These are phyloP conservation scores for Ophiobolus disseminans DNA, from an alignment of 2,329 filamentous ascomycete genomes.

Conservation along the genomic window DNA sequence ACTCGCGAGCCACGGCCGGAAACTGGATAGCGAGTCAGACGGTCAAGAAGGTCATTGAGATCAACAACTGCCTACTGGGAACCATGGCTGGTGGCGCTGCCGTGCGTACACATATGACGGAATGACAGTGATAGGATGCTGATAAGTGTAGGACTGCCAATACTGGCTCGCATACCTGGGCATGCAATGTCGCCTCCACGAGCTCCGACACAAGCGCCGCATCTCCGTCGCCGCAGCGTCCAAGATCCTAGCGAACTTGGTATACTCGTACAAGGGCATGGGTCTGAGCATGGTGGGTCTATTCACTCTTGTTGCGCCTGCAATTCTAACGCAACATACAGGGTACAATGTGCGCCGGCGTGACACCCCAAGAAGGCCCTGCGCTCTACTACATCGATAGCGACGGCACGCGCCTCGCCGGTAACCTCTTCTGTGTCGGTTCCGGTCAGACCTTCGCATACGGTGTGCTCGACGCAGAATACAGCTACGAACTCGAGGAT, in stretches of 20 bases:
- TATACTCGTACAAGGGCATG: slow-evolving; percentile 99
- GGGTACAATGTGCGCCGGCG: slow-evolving; percentile 98
- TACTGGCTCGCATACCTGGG: slow-evolving; percentile 99
- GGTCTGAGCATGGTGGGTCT: slow-evolving; percentile 80
- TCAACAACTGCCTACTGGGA: slow-evolving; percentile 90
- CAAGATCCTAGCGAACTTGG: slow-evolving; percentile 98
- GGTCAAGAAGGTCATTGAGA: slow-evolving; percentile 99
- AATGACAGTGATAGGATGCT: not conserved
- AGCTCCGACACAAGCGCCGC: slow-evolving; percentile 98
- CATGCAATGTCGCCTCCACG: slow-evolving; percentile 98
- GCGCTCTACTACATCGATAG: slow-evolving; percentile 99
- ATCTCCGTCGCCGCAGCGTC: slow-evolving; percentile 97
- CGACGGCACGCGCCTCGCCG: slow-evolving; percentile 89
- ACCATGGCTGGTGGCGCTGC: slow-evolving; percentile 99
- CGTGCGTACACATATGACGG: slow-evolving; percentile 54
- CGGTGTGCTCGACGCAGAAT: slow-evolving; percentile 95
- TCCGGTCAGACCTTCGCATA: slow-evolving; percentile 99
- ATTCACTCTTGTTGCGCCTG: not conserved
- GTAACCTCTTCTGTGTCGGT: slow-evolving; percentile 97
- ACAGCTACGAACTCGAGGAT: slow-evolving; percentile 84
- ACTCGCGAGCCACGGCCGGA: slow-evolving; percentile 94
- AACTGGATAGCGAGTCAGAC: slow-evolving; percentile 99
- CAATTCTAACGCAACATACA: slow-evolving; percentile 23
- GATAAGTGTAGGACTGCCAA: slow-evolving; percentile 78
- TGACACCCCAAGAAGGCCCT: slow-evolving; percentile 92